Percentiles rank a stretch among this genome's conserved stretches.
phyloP scores from a whole-genome alignment of 2,329 filamentous ascomycete species.

The Nemania serpens region DNA sequence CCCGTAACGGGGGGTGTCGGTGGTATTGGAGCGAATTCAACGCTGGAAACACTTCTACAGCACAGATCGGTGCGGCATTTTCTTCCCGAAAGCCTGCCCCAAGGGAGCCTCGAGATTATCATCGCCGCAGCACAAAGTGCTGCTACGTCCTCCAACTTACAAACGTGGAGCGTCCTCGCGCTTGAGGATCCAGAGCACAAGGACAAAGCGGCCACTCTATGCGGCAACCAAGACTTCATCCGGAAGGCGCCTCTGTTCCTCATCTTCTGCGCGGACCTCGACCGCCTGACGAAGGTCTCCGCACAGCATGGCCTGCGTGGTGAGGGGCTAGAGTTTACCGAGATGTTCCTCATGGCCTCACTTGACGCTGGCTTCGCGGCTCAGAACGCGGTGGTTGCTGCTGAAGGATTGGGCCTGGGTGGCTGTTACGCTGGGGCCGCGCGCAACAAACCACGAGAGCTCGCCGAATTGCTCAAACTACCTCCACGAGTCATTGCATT shows the following conservation, averaged over 20 bases:
- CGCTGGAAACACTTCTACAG: slow-evolving; percentile 36
- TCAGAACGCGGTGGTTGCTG: slow-evolving; percentile 40
- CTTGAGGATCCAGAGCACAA: slow-evolving; percentile 37
- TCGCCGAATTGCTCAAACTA: slow-evolving; percentile 37
- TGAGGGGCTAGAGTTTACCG: slow-evolving; percentile 37
- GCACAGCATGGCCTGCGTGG: slow-evolving; percentile 30
- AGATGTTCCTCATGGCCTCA: slow-evolving; percentile 42
- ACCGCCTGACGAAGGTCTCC: slow-evolving; percentile 37
- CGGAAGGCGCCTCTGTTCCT: slow-evolving; percentile 41
- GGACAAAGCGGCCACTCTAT: slow-evolving; percentile 34
- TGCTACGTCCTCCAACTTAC: slow-evolving; percentile 43
- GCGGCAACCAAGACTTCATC: slow-evolving; percentile 42
- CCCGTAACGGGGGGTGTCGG: neutral
- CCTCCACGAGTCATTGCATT: slow-evolving; percentile 40
- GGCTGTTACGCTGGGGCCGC: slow-evolving; percentile 41
- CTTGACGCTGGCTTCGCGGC: slow-evolving; percentile 41
- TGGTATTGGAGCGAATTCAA: slow-evolving; percentile 19
- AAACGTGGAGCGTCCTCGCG: slow-evolving; percentile 43
- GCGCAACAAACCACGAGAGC: slow-evolving; percentile 38
- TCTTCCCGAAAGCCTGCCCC: slow-evolving; percentile 29
- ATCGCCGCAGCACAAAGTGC: slow-evolving; percentile 43
- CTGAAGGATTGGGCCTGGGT: slow-evolving; percentile 41
- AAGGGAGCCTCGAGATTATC: slow-evolving; percentile 38
- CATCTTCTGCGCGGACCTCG: slow-evolving; percentile 42
- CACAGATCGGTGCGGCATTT: slow-evolving; percentile 42